Evolutionary conservation across 208 protist genomes (phyloP), one percentile per base, ranked within the genome.

Genomic region (Blastocrithidia nonstop): DNA sequence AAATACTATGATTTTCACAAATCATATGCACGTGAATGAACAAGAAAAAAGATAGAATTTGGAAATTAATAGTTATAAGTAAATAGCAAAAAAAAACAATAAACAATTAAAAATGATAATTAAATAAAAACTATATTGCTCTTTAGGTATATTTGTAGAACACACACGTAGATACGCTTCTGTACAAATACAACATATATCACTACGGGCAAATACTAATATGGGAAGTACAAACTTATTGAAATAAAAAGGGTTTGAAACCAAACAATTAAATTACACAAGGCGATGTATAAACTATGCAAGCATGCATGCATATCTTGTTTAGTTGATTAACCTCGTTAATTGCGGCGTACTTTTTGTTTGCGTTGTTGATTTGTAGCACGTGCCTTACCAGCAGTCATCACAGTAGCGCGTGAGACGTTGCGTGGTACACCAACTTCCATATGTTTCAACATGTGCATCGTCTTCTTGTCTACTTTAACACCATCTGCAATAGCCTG

Each of bases 401-500:
- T n/a, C n/a, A n/a, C n/a, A n/a, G n/a, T n/a, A n/a, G n/a, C n/a
- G n/a, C n/a, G n/a, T 41, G 36, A 31, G 37, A 94, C 71, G 75
- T 82, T 64, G 61, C 68, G 61, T 17, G 80, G 85, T 33, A 88
- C 67, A 37, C 82, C 82, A 22, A 81, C 72, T 68, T 88, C 76
- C 55, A 94, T 65, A 41, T 67, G 60, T 58, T 66, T 66, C 40
- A 94, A 67, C 86, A 94, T 94, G 60, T 68, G 41, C 48, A 75
- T 45, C 11, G 80, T 90, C 70, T 83, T 65, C 64, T 74, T 78
- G 70, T 94, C 86, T 22, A 94, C 76, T 56, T 79, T 74, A 52
- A 94, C 63, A 50, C 86, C 86, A 45, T 85, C 66, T 59, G 64
- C 44, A 64, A 94, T 84, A 57, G 45, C 45, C 77, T 88, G 73